Base-by-base conservation (phyloP, 495 filamentous ascomycete species). In the Recurvomyces mirabilis region DNA sequence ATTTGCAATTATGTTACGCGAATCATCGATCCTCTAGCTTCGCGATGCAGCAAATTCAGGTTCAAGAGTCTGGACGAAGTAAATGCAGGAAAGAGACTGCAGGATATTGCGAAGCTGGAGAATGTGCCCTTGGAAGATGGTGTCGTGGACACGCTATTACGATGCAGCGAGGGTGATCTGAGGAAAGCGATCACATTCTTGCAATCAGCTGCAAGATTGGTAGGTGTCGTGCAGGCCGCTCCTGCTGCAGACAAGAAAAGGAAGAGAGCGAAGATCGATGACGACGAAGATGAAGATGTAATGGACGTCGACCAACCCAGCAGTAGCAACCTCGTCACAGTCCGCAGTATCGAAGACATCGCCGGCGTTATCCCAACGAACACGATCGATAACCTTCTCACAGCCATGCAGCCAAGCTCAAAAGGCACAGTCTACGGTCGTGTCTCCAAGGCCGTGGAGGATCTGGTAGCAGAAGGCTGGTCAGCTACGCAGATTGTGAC, bases 1-100 rank as follows among this genome's bases (percentile, higher is more conserved):
- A 87, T 96, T 30, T 99, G 91, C 66, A 99, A 99, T 65, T 99
- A 96, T 55, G 89, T 99, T 24, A 96, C 91, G 0, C 68, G 91
- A 43, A 96, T 99, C 57, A 99, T 99, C 56, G 91, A 96, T 60
- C 91, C 91, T 19, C 68, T 99, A 18, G 91, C 91, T 1, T 84
- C 78, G 60, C 74, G 84, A 38, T 99, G 91, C 64, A 85, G 79
- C 63, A 99, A 99, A 65, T 99, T 99, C 64, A 73, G 91, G 15
- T 99, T 99, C 72, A 99, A 99, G 79, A 81, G 79, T 39, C 66
- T 96, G 48, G 93, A 96, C 60, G 78, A 84, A 55, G 75, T 70
- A 10, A 87, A 84, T 57, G 82, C 89, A 25, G 78, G 76, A 38
- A 72, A 68, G 51, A 61, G 89, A 39, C 56, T 98, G 24, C 72